Conservation (phyloP, 805 yeast genomes). For the Soucietia sequanensis region DNA sequence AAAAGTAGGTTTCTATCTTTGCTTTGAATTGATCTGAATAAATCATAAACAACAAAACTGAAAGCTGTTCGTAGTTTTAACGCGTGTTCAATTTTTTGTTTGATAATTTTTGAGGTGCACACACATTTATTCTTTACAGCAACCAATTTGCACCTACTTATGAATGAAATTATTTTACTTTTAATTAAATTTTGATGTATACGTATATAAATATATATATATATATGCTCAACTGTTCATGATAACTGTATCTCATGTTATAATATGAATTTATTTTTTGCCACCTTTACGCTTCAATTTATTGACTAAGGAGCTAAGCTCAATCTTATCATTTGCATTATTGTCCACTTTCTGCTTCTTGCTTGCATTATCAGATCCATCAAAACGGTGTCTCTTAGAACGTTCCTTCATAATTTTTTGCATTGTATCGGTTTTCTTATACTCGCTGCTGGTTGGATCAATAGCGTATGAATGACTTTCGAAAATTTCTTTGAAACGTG, state of each 20-base stretch:
- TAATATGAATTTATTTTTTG: background rate
- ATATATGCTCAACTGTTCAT: too few species aligned
- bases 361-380: slow-evolving; percentile 9
- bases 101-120: too few species aligned
- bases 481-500: slow-evolving; percentile 85
- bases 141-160: background rate
- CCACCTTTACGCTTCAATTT: slow-evolving; percentile 46
- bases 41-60: too few species aligned
- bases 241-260: background rate
- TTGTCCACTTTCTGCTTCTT: slow-evolving; percentile 12
- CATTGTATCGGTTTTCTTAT: slow-evolving; percentile 85
- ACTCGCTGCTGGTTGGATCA: slow-evolving; percentile 91
- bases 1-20: background rate
- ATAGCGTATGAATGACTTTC: slow-evolving; percentile 90
- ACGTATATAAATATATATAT: too few species aligned
- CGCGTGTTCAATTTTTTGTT: background rate
- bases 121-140: background rate
- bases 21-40: too few species aligned
- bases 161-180: background rate
- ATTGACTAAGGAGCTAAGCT: slow-evolving; percentile 39
- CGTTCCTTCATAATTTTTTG: slow-evolving; percentile 77
- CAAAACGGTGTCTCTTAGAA: slow-evolving; percentile 44
- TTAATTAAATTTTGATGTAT: background rate
- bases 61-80: too few species aligned
- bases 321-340: slow-evolving; percentile 7